Evolutionary conservation across 1,139 yeast species (phyloP), one percentile per base, ranked within the genome.

Genomic region (Barnettozyma hawaiiensis): DNA sequence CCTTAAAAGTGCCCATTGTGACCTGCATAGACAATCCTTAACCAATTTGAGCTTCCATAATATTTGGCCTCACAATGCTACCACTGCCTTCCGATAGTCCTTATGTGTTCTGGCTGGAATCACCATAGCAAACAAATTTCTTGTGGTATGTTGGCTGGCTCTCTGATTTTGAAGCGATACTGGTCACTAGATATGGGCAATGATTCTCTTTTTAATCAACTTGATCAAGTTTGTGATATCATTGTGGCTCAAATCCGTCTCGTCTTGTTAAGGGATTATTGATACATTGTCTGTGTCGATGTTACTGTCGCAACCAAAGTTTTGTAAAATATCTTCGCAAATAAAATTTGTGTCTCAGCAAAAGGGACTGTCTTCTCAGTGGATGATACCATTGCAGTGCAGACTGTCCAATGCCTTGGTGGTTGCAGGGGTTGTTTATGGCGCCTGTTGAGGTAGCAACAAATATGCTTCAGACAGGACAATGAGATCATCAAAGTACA

Each of bases 61-160:
- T 28, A 37, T 2, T 34, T 28, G 14, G 29, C 39, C 39, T 37
- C 16, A 37, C 18, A 19, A 37, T 19, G 16, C 39, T 29, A 28
- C 27, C 34, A 8, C 14, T 21, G 23, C 34, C 28, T 22, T 37
- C 23, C 3, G 23, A 18, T 16, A 4, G 24, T 8, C 24, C 35
- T n/a, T n/a, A 18, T 15, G 15, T n/a, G 7, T n/a, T 20, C 8
- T 26, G 39, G 16, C 8, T 18, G 7, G 19, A 16, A 19, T 35
- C 39, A 27, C 32, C 39, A 20, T 35, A 24, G 19, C 39, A 35
- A 19, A 35, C 18, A 21, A 26, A 35, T 15, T 35, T 35, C 32
- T 35, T 35, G n/a, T 35, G 27, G 19, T 35, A 35, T 8, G 39
- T 35, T 8, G 39, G 39, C 31, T 35, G 39, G 15, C 20, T 23